These are phyloP conservation scores for Bondarzewia mesenterica DNA, from an alignment of 1,284 basidiomycete species.

Conservation along the genomic window DNA sequence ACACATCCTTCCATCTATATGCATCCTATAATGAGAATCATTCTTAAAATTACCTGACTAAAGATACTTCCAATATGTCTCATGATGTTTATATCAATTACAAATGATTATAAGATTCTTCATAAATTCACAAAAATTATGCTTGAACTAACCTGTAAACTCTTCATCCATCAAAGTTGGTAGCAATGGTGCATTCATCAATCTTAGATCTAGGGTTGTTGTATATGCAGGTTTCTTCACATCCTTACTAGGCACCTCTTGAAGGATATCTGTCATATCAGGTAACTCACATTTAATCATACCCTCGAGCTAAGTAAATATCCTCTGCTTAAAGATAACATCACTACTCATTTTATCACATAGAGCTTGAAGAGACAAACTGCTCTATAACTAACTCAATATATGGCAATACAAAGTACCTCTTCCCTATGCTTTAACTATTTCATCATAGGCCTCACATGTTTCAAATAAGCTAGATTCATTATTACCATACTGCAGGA, in stretches of 20 bases:
- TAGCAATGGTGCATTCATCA: neutral
- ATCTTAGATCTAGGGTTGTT: neutral
- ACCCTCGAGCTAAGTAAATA: slow-evolving; percentile 9
- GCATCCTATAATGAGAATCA: slow-evolving; percentile 10
- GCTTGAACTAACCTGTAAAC: too few relatives aligned
- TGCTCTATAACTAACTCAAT: slow-evolving; percentile 16
- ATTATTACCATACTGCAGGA: slow-evolving; percentile 7
- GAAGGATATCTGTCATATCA: neutral
- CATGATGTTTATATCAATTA: slow-evolving; percentile 6
- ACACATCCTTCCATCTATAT: slow-evolving; percentile 1
- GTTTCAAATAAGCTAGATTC: slow-evolving; percentile 14
- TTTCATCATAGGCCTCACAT: slow-evolving; percentile 20
- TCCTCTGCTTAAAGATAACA: neutral
- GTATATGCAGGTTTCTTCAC: neutral
- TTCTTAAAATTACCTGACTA: slow-evolving; percentile 1
- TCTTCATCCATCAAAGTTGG: neutral
- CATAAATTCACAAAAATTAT: neutral
- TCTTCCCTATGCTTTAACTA: slow-evolving; percentile 18
- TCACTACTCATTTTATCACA: slow-evolving; percentile 2
- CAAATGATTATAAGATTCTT: neutral
- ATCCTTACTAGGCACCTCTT: neutral
- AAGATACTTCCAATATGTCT: slow-evolving; percentile 8
- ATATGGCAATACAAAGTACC: slow-evolving; percentile 19
- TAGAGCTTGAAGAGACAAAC: slow-evolving; percentile 7
- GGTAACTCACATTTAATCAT: slow-evolving; percentile 10